These are phyloP conservation scores for Aphanomyces cochlioides DNA, from an alignment of 352 stramenopile genomes.

Conservation along the genomic window DNA sequence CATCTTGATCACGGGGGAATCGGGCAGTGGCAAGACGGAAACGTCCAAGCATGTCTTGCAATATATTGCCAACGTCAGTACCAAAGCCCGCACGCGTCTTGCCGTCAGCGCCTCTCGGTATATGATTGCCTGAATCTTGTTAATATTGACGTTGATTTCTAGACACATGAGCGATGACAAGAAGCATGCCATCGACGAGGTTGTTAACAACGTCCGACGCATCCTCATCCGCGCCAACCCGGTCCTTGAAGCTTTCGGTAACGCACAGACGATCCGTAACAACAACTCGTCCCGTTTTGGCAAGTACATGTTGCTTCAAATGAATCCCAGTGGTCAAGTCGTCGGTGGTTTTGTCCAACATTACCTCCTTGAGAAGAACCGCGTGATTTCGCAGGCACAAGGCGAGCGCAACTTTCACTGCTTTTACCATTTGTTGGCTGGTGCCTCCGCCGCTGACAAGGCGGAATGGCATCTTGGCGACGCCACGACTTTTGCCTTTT, in stretches of 20 bases:
- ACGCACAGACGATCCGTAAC: conserved; percentile 84
- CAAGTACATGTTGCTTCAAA: conserved; percentile 85
- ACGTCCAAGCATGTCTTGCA: conserved; percentile 96
- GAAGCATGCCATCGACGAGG: conserved; percentile 37
- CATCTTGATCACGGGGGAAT: conserved; percentile 81
- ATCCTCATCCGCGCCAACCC: conserved; percentile 46
- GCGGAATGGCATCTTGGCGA: conserved; percentile 53
- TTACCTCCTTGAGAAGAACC: conserved; percentile 91
- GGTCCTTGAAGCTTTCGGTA: conserved; percentile 81
- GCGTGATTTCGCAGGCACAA: conserved; percentile 79
- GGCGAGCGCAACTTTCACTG: conserved; percentile 92
- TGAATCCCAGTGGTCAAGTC: conserved; percentile 75
- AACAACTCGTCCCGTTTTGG: conserved; percentile 84
- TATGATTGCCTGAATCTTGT: neutral
- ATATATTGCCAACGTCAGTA: conserved; percentile 85
- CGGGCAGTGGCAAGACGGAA: conserved; percentile 90
- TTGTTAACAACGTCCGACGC: conserved; percentile 31
- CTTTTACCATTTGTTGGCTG: conserved; percentile 90
- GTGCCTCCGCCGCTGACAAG: conserved; percentile 49
- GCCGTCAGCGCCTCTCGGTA: conserved; percentile 20
- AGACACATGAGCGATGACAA: conserved; percentile 38
- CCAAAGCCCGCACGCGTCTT: conserved; percentile 41
- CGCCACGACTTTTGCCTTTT: conserved; percentile 57
- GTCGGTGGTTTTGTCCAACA: conserved; percentile 83
- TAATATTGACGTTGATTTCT: neutral